Evolutionary conservation across 2,329 filamentous ascomycete species (phyloP), one percentile per base, ranked within the genome.

Genomic region (Sclerotinia minor): DNA sequence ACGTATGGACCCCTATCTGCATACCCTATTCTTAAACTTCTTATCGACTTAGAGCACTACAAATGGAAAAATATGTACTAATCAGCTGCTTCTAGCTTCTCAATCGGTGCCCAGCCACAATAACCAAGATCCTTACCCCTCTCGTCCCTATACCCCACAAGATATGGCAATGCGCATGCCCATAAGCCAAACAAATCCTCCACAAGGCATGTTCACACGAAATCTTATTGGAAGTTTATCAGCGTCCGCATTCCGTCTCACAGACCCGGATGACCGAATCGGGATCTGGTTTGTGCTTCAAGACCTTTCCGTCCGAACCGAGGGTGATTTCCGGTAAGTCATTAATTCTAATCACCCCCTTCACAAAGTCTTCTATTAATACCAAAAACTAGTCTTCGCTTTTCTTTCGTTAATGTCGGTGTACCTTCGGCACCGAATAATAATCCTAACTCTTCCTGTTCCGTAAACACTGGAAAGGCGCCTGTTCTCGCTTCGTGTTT

Each of bases 241-340:
- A 7, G 93, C 94, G 44, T 97, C 94, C 75, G 94, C 94, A 1
- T 94, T 94, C 76, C 87, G 90, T 44, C 84, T 98, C 65, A 89
- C 87, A 2, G 94, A 98, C 86, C 88, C 0, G 83, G 69, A 91
- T 21, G 89, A 92, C 72, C 91, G 92, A 77, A 87, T 92, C 63
- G 94, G 94, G 2, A 93, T 97, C 71, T 99, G 94, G 94, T 99
- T 99, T 75, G 91, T 99, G 57, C 83, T 98, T 65, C 94, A 97
- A 78, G 95, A 99, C 80, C 83, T 99, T 54, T 97, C 93, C 74
- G 94, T 99, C 44, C 87, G 95, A 57, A 97, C 93, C 0, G 95
- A 98, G 78, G 95, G 95, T 15, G 86, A 83, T 69, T 99, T 98
- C 79, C 86, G 94, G 92, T 96, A 84, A 75, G 83, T 76, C 19